Evolutionary conservation across 768 basidiomycete species (phyloP).

Genomic region (Amanita rimosa): DNA sequence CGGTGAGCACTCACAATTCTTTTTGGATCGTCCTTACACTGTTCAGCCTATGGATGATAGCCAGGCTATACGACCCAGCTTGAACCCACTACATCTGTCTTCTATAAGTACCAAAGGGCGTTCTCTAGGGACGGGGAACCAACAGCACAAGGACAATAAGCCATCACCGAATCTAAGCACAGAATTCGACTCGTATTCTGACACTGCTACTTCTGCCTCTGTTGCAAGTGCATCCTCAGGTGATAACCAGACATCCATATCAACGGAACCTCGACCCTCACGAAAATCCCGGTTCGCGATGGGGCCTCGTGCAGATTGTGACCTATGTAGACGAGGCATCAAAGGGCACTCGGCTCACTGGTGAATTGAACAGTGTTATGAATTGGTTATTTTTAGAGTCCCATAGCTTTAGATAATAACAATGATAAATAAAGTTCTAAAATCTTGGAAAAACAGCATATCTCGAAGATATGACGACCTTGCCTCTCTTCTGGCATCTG

Average conservation of each 20-base stretch:
- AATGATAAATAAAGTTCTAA: neutral
- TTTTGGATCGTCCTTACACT: neutral
- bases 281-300: conserved; percentile 19
- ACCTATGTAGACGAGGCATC: conserved; percentile 17
- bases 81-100: neutral
- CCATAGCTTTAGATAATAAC: conserved; percentile 1
- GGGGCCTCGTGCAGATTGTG: conserved; percentile 20
- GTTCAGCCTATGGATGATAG: conserved; percentile 4
- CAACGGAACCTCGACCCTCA: conserved; percentile 6
- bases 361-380: conserved; percentile 13
- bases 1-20: conserved; percentile 13
- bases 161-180: neutral
- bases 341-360: conserved; percentile 70
- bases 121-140: neutral
- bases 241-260: conserved; percentile 8
- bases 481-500: conserved; percentile 90
- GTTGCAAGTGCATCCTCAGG: neutral
- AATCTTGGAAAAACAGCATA: too few species aligned
- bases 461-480: conserved; percentile 69
- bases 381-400: neutral
- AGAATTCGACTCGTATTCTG: neutral
- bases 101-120: neutral
- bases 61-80: neutral
- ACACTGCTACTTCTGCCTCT: too few species aligned
- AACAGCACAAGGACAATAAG: neutral